Base-by-base conservation (phyloP, 768 basidiomycete species). In the Leccinum rimulosum region DNA sequence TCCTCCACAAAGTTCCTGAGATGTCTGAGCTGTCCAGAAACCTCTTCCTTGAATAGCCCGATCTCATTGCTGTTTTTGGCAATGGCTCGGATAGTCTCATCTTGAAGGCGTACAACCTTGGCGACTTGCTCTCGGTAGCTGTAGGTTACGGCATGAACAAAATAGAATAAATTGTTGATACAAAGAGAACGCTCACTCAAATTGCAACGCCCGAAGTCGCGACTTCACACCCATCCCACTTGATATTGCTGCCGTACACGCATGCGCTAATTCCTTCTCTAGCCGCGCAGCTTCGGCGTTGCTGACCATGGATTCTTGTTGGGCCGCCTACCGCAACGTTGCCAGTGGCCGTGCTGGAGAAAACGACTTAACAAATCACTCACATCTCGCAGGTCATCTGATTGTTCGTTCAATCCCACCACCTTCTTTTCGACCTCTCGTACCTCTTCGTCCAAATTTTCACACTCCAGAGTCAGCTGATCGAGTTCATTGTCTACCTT, bases 51-150 rank as follows among this genome's bases (percentile, higher is more conserved):
- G 78, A 93, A 92, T 66, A 84, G 80, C 15, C 85, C 88, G 36
- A 92, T 89, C 61, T 93, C 91, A 61, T 88, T 89, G 66, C 88
- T 88, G 71, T 87, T 91, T 79, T 91, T 93, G 58, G 89, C 82
- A 60, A 93, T 90, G 17, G 87, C 87, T 0, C 89, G 84, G 49
- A 90, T 82, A 0, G 89, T 91, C 65, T 91, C 90, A 56, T 93
- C 90, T 63, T 84, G 87, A 30, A 93, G 69, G 52, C 89, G 82
- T 50, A 82, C 80, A 22, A 89, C 84, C 66, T 88, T 89, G 60
- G 89, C 89, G 12, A 89, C 74, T 66, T 93, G 90, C 67, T 93
- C 91, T 63, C 84, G 84, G 69, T 91, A 89, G 53, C 91, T 93
- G 68, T 45, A 30, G 8, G 54, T 22, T n/a, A 28, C 22, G 28